Percentiles rank a stretch among this genome's conserved stretches.
phyloP scores from a whole-genome alignment of 1,284 basidiomycete genomes.

The Kwoniella shivajii region DNA sequence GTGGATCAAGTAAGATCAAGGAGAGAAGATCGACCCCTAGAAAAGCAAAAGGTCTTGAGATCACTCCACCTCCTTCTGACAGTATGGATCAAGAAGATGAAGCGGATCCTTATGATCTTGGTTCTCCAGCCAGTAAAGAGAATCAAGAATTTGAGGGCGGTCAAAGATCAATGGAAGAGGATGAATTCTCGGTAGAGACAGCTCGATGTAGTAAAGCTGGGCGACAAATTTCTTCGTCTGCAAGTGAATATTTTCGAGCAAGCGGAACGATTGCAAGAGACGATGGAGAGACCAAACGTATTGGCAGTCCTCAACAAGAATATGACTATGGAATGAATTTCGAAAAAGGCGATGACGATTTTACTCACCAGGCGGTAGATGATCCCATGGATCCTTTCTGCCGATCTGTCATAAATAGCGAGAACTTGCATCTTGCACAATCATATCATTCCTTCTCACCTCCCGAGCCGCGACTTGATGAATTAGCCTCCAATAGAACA shows the following conservation, averaged over 20 bases:
- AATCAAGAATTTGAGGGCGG: background rate
- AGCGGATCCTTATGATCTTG: background rate
- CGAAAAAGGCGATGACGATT: background rate
- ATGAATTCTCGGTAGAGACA: background rate
- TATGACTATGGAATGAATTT: background rate
- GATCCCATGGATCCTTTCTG: background rate
- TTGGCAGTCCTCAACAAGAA: no score
- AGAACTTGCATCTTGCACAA: no score
- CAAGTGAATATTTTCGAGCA: no score
- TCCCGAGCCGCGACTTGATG: background rate
- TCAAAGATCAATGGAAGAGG: background rate
- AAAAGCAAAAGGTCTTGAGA: background rate
- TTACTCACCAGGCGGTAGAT: background rate
- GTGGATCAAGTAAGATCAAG: constrained; percentile 16
- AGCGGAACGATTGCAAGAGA: no score
- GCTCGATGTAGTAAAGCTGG: background rate
- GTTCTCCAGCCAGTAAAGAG: background rate
- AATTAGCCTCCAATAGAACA: background rate
- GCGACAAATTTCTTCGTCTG: background rate
- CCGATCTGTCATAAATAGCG: background rate
- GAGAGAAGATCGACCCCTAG: constrained; percentile 19
- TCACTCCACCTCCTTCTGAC: constrained; percentile 1
- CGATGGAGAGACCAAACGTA: no score
- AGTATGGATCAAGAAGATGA: background rate
- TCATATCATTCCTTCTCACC: no score